Evolutionary conservation across 2,329 filamentous ascomycete species (phyloP).

Genomic region (Apiospora phragmitis): DNA sequence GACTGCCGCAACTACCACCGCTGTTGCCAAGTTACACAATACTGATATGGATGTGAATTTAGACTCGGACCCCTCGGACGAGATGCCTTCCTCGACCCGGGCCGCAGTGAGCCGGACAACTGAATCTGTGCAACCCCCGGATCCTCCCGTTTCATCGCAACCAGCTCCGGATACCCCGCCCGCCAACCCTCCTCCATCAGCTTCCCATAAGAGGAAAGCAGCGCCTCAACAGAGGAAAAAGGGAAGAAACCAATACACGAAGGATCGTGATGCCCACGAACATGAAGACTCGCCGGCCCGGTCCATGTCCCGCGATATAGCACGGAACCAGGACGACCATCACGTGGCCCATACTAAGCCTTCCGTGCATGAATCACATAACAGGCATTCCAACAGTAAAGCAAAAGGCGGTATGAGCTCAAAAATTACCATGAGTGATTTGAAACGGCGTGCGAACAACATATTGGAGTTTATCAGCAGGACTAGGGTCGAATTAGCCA

Average conservation of each 20-base stretch:
- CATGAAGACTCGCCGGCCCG: slow-evolving; percentile 57
- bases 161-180: slow-evolving; percentile 50
- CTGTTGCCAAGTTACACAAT: slow-evolving; percentile 28
- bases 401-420: slow-evolving; percentile 56
- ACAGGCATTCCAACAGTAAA: slow-evolving; percentile 54
- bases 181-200: slow-evolving; percentile 38
- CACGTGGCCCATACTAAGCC: slow-evolving; percentile 33
- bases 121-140: slow-evolving; percentile 35
- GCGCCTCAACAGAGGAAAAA: slow-evolving; percentile 67
- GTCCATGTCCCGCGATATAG: slow-evolving; percentile 52
- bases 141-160: slow-evolving; percentile 47
- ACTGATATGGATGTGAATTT: slow-evolving; percentile 37
- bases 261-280: slow-evolving; percentile 64
- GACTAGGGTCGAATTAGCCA: slow-evolving; percentile 84
- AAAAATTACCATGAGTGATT: slow-evolving; percentile 83
- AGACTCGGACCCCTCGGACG: slow-evolving; percentile 75
- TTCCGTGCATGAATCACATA: slow-evolving; percentile 34
- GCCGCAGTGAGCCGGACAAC: slow-evolving; percentile 34
- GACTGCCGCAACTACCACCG: slow-evolving; percentile 24
- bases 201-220: slow-evolving; percentile 56
- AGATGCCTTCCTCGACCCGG: slow-evolving; percentile 54
- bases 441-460: slow-evolving; percentile 78
- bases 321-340: slow-evolving; percentile 46
- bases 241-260: slow-evolving; percentile 81
- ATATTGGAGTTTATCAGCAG: slow-evolving; percentile 90